These are phyloP conservation scores for Cavenderia fasciculata DNA, from an alignment of 78 protist species.

Conservation along the genomic window DNA sequence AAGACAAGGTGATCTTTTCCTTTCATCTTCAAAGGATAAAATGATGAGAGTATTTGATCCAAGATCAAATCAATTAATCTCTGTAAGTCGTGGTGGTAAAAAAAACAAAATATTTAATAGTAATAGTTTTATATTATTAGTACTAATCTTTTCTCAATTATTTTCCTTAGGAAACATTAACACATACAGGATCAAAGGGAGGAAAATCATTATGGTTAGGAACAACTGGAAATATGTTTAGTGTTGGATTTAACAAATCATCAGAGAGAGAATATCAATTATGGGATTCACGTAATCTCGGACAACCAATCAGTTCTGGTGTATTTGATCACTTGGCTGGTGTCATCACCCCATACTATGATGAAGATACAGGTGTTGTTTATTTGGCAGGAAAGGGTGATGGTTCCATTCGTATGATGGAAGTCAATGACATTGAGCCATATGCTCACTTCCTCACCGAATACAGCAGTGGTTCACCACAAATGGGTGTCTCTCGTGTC, in stretches of 20 bases:
- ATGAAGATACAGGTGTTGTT: constrained; percentile 85
- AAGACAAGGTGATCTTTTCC: constrained; percentile 76
- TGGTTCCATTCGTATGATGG: constrained; percentile 84
- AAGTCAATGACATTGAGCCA: constrained; percentile 82
- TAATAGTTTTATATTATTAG: neutral
- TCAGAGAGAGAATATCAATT: constrained; percentile 91
- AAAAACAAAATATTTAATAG: neutral
- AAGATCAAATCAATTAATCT: constrained; percentile 56
- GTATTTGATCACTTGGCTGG: constrained; percentile 70
- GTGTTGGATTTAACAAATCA: constrained; percentile 85
- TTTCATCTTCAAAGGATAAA: constrained; percentile 88
- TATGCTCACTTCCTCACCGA: constrained; percentile 79
- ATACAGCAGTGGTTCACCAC: constrained; percentile 38
- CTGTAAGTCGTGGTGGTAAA: constrained; percentile 11
- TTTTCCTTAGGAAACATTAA: neutral
- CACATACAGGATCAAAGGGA: constrained; percentile 88
- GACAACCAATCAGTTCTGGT: neutral
- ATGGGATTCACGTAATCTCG: constrained; percentile 83
- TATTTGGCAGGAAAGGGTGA: constrained; percentile 90
- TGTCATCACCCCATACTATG: constrained; percentile 86
- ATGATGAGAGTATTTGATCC: constrained; percentile 88
- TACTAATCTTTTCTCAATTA: too few relatives aligned
- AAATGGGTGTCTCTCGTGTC: constrained; percentile 76
- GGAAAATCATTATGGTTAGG: constrained; percentile 84
- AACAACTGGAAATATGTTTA: constrained; percentile 53